Percentiles rank a stretch among this genome's conserved stretches.
Conservation (phyloP, 768 basidiomycete genomes). For the Russula sp. region DNA sequence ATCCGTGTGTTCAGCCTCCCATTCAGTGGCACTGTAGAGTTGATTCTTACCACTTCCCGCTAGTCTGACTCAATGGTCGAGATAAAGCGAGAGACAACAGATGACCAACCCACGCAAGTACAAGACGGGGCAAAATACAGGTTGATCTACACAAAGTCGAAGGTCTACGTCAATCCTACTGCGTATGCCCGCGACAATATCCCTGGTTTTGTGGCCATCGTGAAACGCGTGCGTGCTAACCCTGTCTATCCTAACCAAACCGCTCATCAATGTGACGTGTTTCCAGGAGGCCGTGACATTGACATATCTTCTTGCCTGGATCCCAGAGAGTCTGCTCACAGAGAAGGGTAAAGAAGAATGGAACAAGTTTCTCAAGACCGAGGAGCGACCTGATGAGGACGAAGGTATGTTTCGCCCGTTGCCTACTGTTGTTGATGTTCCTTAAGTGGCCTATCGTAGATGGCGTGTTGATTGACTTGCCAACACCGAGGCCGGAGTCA, state of each 20-base stretch:
- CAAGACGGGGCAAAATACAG: constrained; percentile 64
- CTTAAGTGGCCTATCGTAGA: constrained; percentile 45
- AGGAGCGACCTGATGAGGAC: constrained; percentile 73
- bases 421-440: constrained; percentile 4
- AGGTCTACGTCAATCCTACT: constrained; percentile 95
- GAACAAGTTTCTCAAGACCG: constrained; percentile 86
- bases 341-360: constrained; percentile 81
- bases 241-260: constrained; percentile 24
- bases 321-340: constrained; percentile 80
- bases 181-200: constrained; percentile 91
- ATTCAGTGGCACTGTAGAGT: neutral
- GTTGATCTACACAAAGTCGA: constrained; percentile 86
- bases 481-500: constrained; percentile 78
- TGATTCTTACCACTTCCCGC: neutral
- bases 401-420: constrained; percentile 50
- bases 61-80: constrained; percentile 70
- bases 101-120: constrained; percentile 25
- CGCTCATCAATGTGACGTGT: constrained; percentile 8
- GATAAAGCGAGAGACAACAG: constrained; percentile 49
- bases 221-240: constrained; percentile 65
- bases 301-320: constrained; percentile 85
- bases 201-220: constrained; percentile 87
- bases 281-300: constrained; percentile 70
- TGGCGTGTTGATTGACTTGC: constrained; percentile 80
- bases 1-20: constrained; percentile 17